phyloP scores from a whole-genome alignment of 164 flowering plant genomes.

The Vitis rupestris region DNA sequence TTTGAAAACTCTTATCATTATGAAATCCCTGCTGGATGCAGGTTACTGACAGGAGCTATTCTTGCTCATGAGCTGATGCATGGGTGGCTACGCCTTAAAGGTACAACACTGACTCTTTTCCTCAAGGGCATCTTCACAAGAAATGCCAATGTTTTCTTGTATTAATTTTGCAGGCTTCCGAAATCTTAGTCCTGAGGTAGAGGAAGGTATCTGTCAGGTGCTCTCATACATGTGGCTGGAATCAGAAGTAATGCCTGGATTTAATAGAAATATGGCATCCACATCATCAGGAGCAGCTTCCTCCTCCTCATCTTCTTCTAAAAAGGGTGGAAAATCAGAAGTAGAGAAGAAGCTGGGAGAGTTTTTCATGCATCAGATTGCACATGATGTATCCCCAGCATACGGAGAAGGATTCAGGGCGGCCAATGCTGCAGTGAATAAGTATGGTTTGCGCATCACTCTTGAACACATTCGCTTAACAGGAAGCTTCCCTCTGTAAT shows the following conservation, averaged over 20 bases:
- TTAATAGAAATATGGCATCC: constrained; percentile 46
- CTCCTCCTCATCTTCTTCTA: constrained; percentile 58
- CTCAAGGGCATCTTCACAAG: background rate
- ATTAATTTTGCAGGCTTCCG: constrained; percentile 54
- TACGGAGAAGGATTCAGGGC: constrained; percentile 90
- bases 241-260: constrained; percentile 73
- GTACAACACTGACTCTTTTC: constrained; percentile 22
- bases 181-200: constrained; percentile 77
- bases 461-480: constrained; percentile 77
- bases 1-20: background rate
- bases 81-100: constrained; percentile 93
- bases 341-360: constrained; percentile 76
- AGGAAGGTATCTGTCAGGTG: constrained; percentile 95
- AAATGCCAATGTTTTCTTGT: background rate
- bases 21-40: constrained; percentile 30
- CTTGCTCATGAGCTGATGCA: constrained; percentile 98
- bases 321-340: constrained; percentile 70
- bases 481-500: constrained; percentile 59
- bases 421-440: constrained; percentile 80
- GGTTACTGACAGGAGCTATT: constrained; percentile 89
- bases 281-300: constrained; percentile 50
- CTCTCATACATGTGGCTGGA: constrained; percentile 97
- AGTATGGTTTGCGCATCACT: constrained; percentile 76
- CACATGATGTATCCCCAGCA: constrained; percentile 79
- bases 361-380: constrained; percentile 89